Conservation (phyloP, 805 yeast genomes). For the Ogataea parapolymorpha region DNA sequence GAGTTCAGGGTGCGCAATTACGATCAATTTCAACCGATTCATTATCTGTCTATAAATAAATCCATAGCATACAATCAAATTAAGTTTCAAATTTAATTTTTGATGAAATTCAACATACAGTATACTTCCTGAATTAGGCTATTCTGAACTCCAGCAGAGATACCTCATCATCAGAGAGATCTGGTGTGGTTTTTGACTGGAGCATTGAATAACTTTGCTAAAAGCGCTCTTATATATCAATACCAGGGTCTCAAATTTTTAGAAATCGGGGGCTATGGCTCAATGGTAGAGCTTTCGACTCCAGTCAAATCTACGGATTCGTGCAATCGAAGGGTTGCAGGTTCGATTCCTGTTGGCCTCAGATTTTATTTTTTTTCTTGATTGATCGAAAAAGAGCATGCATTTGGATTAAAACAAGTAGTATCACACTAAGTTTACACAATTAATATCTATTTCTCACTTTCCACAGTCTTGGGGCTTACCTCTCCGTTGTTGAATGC, state of each 20-base stretch:
- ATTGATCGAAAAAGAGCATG: no score
- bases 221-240: not conserved
- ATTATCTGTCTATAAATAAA: no score
- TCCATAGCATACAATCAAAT: not conserved
- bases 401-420: not conserved
- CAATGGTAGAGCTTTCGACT: constrained; percentile 79
- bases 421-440: not conserved
- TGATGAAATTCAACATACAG: no score
- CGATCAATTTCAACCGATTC: no score
- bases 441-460: constrained; percentile 2
- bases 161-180: no score
- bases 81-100: not conserved
- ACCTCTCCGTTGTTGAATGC: constrained; percentile 17
- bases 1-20: not conserved
- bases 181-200: no score
- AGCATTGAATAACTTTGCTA: not conserved
- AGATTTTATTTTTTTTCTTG: constrained; percentile 34
- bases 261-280: constrained; percentile 59
- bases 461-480: constrained; percentile 21
- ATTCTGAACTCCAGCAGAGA: no score
- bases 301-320: constrained; percentile 41
- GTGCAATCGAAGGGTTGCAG: constrained; percentile 77
- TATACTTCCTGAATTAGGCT: no score
- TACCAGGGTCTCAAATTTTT: no score
- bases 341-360: constrained; percentile 86